Conservation (phyloP, 2,329 filamentous ascomycete species). For the Pseudogymnoascus sp. region DNA sequence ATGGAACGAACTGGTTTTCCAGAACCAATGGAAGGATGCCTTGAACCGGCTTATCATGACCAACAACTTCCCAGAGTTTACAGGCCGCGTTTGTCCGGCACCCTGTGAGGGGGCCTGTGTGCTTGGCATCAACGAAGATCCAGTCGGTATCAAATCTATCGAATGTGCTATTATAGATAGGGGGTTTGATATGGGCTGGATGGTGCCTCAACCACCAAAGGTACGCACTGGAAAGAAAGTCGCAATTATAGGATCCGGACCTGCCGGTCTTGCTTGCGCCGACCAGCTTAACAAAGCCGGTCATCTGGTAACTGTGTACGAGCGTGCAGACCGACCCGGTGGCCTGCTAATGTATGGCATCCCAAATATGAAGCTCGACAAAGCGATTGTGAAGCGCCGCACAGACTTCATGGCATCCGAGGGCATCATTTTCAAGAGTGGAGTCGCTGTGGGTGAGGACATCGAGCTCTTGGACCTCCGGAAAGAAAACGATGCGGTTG, state of each 20-base stretch:
- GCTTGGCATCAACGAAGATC: conserved; percentile 91
- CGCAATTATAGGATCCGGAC: conserved; percentile 85
- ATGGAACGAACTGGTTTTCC: conserved; percentile 78
- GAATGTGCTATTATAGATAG: conserved; percentile 97
- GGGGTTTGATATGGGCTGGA: conserved; percentile 97
- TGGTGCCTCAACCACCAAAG: conserved; percentile 73
- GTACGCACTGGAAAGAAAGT: conserved; percentile 81
- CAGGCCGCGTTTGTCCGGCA: conserved; percentile 90
- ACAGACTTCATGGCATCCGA: conserved; percentile 92
- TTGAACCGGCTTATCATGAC: conserved; percentile 89
- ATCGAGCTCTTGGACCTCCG: conserved; percentile 64
- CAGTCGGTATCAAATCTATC: conserved; percentile 96
- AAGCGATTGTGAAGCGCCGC: conserved; percentile 90
- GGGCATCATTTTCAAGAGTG: conserved; percentile 74
- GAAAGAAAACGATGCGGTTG: conserved; percentile 68
- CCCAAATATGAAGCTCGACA: conserved; percentile 99
- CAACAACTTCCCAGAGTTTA: conserved; percentile 98
- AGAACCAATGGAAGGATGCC: conserved; percentile 80
- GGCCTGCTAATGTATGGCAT: conserved; percentile 97
- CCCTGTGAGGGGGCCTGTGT: conserved; percentile 96
- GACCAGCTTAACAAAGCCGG: conserved; percentile 93
- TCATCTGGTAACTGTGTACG: conserved; percentile 82
- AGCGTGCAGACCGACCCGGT: conserved; percentile 83
- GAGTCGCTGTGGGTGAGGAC: conserved; percentile 69
- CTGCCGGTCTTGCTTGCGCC: conserved; percentile 79